Conservation (phyloP, 441 rosid species). For the Populus hybrid region DNA sequence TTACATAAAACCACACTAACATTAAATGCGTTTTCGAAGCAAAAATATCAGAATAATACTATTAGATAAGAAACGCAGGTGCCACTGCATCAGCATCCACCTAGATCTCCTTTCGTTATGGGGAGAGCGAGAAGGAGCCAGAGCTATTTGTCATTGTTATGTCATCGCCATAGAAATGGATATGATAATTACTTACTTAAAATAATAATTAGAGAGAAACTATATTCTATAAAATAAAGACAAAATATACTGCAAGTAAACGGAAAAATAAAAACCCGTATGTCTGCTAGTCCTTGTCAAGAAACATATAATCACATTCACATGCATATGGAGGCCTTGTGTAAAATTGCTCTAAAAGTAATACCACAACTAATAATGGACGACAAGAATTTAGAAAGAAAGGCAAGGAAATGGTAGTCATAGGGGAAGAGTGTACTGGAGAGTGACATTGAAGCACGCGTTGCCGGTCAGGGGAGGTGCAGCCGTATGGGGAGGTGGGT, state of each 20-base stretch:
- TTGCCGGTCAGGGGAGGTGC: slow-evolving; percentile 81
- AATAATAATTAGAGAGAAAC: background rate
- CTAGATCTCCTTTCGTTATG: no score
- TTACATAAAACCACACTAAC: no score
- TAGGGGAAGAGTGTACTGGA: slow-evolving; percentile 16
- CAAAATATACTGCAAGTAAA: slow-evolving; percentile 3
- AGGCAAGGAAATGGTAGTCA: background rate
- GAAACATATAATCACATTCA: slow-evolving; percentile 21
- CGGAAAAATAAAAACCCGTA: slow-evolving; percentile 7
- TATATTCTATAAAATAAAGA: background rate
- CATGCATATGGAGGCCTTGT: slow-evolving; percentile 42
- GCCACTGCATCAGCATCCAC: no score
- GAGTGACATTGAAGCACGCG: slow-evolving; percentile 75
- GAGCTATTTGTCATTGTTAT: slow-evolving; percentile 26
- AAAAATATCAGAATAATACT: no score
- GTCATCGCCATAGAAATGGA: slow-evolving; percentile 21
- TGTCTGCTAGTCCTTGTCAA: slow-evolving; percentile 35
- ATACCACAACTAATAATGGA: slow-evolving; percentile 21
- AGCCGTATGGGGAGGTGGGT: slow-evolving; percentile 81
- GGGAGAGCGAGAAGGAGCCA: background rate
- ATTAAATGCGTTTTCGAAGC: no score
- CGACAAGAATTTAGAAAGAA: slow-evolving; percentile 1
- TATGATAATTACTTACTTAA: background rate
- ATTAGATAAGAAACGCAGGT: no score
- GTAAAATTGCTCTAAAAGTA: slow-evolving; percentile 17